Evolutionary conservation across 1,139 yeast genomes (phyloP).

Genomic region (Nakaseomyces kungkrabaensis): DNA sequence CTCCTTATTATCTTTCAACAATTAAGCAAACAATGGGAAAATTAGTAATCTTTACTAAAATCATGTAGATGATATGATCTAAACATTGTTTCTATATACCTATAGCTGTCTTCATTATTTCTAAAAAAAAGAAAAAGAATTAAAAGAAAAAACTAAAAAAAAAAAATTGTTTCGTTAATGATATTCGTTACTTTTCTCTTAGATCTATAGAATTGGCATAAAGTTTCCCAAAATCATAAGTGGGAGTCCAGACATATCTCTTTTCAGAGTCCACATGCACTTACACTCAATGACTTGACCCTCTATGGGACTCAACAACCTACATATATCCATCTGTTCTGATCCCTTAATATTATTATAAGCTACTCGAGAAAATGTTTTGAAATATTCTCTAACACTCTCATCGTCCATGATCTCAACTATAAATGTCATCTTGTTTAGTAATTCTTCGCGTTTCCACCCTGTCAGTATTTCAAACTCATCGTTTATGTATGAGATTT

Average conservation of each 20-base stretch:
- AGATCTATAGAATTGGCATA: constrained; percentile 39
- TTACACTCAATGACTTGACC: constrained; percentile 49
- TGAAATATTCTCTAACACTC: constrained; percentile 80
- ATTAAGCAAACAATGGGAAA: too few species aligned
- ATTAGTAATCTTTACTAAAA: too few species aligned
- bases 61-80: too few species aligned
- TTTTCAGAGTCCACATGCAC: constrained; percentile 82
- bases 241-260: constrained; percentile 91
- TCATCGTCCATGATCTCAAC: constrained; percentile 86
- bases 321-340: constrained; percentile 60
- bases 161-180: background rate
- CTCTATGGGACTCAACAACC: constrained; percentile 27
- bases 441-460: constrained; percentile 64
- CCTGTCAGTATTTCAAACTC: constrained; percentile 88
- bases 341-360: constrained; percentile 88
- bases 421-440: constrained; percentile 59
- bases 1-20: too few species aligned
- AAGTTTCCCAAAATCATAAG: constrained; percentile 95
- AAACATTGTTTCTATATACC: too few species aligned
- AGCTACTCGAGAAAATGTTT: constrained; percentile 73
- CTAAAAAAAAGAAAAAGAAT: too few species aligned
- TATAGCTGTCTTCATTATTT: too few species aligned
- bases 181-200: background rate
- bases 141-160: too few species aligned
- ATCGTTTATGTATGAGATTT: constrained; percentile 86